Conservation (phyloP, 2,329 filamentous ascomycete species). For the Colletotrichum chrysophilum region DNA sequence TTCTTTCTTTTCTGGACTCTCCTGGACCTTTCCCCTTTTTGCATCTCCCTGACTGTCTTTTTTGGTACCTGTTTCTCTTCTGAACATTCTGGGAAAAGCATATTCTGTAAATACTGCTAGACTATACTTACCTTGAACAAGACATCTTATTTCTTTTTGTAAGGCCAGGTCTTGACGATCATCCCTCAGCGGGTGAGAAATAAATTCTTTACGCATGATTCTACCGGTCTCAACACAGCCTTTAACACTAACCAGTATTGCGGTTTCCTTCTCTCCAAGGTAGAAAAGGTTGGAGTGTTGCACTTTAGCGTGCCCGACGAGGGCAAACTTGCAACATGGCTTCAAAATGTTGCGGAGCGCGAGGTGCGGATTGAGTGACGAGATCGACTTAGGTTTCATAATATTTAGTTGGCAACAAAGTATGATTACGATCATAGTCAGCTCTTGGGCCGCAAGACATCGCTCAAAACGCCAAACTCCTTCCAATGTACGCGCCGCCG, state of each 20-base stretch:
- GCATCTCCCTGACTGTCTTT: neutral
- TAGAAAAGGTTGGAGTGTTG: neutral
- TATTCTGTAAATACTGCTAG: neutral
- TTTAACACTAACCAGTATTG: neutral
- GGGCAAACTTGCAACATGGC: neutral
- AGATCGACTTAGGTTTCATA: neutral
- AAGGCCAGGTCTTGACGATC: neutral
- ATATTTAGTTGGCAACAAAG: neutral
- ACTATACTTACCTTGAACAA: neutral
- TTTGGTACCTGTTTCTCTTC: neutral
- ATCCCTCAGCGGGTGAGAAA: neutral
- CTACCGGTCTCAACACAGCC: neutral
- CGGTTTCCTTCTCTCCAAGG: neutral
- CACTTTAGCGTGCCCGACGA: neutral
- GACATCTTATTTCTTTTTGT: neutral
- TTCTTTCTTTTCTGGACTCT: neutral
- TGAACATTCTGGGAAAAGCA: neutral
- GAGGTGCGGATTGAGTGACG: neutral
- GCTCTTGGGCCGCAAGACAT: neutral
- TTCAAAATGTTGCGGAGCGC: neutral
- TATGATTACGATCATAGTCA: neutral
- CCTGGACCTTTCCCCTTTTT: neutral
- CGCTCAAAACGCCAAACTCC: neutral
- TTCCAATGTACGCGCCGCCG: neutral
- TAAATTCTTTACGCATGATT: neutral